phyloP scores from a whole-genome alignment of 805 yeast genomes.

The Hanseniaspora mollemarum region DNA sequence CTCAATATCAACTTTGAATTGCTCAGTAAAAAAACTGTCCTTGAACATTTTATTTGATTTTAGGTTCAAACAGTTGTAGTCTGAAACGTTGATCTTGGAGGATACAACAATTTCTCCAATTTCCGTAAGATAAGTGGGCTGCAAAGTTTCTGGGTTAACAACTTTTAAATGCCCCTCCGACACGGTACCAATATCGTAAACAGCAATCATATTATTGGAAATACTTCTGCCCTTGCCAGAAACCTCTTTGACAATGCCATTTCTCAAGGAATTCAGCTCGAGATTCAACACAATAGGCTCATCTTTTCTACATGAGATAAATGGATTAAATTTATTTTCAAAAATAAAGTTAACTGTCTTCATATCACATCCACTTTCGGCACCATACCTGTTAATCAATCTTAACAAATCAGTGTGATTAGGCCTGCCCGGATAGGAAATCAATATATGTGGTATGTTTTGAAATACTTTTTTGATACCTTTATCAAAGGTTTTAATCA shows the following conservation, averaged over 20 bases:
- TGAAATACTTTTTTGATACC: constrained; percentile 26
- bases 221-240: constrained; percentile 39
- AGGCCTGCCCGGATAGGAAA: constrained; percentile 68
- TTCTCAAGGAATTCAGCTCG: constrained; percentile 80
- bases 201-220: constrained; percentile 9
- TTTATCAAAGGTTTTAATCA: constrained; percentile 47
- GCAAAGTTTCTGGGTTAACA: constrained; percentile 83
- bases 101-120: constrained; percentile 96
- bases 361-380: constrained; percentile 50
- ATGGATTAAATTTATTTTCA: constrained; percentile 68
- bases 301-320: constrained; percentile 66
- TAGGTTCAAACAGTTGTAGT: constrained; percentile 36
- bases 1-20: constrained; percentile 53
- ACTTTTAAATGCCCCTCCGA: constrained; percentile 87
- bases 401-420: constrained; percentile 46
- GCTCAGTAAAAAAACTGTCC: constrained; percentile 42
- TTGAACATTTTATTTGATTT: constrained; percentile 31
- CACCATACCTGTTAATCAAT: constrained; percentile 47
- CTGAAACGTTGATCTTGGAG: constrained; percentile 67
- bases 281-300: constrained; percentile 80
- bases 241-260: constrained; percentile 71
- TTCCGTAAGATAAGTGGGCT: constrained; percentile 76
- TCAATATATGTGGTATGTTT: constrained; percentile 68
- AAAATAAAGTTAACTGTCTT: constrained; percentile 68
- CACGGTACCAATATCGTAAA: constrained; percentile 92